Percentiles rank a stretch among this genome's conserved stretches.
These are phyloP conservation scores for Nemania sp. DNA, from an alignment of 2,329 filamentous ascomycete genomes.

Conservation along the genomic window DNA sequence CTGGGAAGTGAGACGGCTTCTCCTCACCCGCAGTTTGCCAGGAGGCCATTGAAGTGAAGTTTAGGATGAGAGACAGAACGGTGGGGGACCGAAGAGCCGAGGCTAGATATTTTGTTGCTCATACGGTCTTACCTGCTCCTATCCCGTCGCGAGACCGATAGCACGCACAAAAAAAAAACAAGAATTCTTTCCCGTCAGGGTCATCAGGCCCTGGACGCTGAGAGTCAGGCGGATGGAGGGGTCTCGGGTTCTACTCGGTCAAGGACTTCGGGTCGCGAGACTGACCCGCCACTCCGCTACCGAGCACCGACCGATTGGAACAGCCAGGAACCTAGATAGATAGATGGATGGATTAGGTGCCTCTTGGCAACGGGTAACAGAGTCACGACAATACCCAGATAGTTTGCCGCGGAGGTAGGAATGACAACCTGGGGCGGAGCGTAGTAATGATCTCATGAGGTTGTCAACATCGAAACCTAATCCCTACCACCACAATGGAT, in stretches of 20 bases:
- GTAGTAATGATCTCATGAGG: constrained; percentile 7
- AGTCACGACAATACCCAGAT: background rate
- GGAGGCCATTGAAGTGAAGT: background rate
- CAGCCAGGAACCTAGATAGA: constrained; percentile 21
- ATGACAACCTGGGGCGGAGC: constrained; percentile 1
- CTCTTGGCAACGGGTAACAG: constrained; percentile 19
- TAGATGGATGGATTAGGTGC: background rate
- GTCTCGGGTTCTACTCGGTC: constrained; percentile 19
- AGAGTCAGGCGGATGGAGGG: constrained; percentile 6
- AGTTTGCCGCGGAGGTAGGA: background rate
- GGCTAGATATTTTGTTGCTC: constrained; percentile 1
- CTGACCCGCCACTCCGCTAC: constrained; percentile 29
- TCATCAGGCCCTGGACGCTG: too few relatives aligned
- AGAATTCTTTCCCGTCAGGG: background rate
- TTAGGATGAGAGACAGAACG: background rate
- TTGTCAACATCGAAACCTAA: background rate
- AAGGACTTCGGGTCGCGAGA: constrained; percentile 30
- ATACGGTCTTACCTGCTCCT: background rate
- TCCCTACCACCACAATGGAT: too few relatives aligned
- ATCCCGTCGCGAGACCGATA: constrained; percentile 4
- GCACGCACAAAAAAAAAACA: background rate
- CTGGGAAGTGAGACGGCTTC: constrained; percentile 2
- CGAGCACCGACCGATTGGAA: constrained; percentile 24
- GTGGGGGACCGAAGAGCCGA: constrained; percentile 18
- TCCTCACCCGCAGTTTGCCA: background rate